Evolutionary conservation across 768 basidiomycete genomes (phyloP).

Genomic region (Russula dissimulans): DNA sequence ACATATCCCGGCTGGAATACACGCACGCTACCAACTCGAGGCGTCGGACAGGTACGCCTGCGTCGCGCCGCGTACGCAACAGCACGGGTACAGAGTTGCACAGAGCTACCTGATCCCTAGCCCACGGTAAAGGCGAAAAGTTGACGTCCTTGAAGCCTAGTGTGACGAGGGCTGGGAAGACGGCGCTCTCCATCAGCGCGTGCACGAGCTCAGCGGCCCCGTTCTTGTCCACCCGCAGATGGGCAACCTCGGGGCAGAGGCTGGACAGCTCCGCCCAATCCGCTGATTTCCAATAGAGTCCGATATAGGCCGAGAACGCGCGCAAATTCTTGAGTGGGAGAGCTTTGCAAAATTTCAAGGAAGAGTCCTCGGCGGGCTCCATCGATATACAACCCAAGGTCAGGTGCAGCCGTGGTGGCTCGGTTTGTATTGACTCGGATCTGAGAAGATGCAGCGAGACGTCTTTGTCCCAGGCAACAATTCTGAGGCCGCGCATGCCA

Average conservation of each 20-base stretch:
- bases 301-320: background rate
- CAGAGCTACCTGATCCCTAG: background rate
- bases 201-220: background rate
- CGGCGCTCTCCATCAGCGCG: background rate
- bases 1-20: background rate
- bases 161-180: background rate
- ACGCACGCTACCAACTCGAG: background rate
- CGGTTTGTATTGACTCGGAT: background rate
- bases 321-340: background rate
- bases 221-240: background rate
- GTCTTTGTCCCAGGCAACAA: background rate
- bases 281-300: background rate
- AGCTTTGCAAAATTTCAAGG: background rate
- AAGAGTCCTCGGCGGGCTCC: background rate
- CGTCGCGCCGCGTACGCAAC: background rate
- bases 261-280: background rate
- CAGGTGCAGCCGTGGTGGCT: background rate
- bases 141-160: background rate
- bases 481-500: background rate
- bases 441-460: background rate
- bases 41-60: background rate
- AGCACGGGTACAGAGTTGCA: background rate
- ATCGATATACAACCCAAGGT: background rate
- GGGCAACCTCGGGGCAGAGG: background rate
- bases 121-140: background rate